Percentiles rank a stretch among this genome's conserved stretches.
Evolutionary conservation across 306 rosid species (phyloP).

Genomic region (Sophora flavescens): DNA sequence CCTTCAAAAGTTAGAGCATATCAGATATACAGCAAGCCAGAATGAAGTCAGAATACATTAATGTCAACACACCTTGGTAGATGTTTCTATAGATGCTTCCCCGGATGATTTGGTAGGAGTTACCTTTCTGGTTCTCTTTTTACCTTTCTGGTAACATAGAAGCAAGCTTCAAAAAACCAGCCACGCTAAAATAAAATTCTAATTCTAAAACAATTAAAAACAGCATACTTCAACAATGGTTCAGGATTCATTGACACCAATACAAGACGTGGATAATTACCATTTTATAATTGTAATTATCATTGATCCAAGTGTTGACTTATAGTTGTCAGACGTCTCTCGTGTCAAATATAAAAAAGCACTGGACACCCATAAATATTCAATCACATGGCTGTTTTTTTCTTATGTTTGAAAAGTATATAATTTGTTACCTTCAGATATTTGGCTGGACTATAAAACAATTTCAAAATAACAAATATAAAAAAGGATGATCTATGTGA

Average conservation of each 20-base stretch:
- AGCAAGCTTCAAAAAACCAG: conserved; percentile 41
- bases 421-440: conserved; percentile 12
- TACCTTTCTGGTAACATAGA: conserved; percentile 69
- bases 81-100: conserved; percentile 68
- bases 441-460: neutral
- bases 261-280: neutral
- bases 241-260: neutral
- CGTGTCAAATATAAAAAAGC: conserved; percentile 2
- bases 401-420: neutral
- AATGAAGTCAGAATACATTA: neutral
- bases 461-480: neutral
- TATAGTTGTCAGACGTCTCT: neutral
- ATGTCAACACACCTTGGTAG: conserved; percentile 68
- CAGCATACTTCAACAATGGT: neutral
- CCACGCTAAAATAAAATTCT: neutral
- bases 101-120: conserved; percentile 66
- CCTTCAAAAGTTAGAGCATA: neutral
- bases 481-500: neutral
- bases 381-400: neutral
- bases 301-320: conserved; percentile 1
- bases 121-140: conserved; percentile 75
- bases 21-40: conserved; percentile 5
- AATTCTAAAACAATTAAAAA: conserved; percentile 14
- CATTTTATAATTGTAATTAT: neutral
- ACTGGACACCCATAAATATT: neutral